Evolutionary conservation across 106 monocot species (phyloP).

Genomic region (Dendrobium chrysotoxum): DNA sequence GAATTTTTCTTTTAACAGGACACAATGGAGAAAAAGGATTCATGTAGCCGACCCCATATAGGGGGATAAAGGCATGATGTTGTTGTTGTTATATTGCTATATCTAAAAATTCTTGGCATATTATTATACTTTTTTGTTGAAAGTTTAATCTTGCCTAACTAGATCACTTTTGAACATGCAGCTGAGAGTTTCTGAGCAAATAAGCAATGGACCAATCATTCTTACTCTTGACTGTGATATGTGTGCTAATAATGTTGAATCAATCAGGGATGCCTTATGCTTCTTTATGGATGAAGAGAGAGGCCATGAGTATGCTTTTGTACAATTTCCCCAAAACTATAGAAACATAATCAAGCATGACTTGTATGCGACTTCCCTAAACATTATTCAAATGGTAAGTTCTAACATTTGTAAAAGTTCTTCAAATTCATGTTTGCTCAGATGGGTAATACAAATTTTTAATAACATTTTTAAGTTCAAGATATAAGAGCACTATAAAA

Average conservation of each 20-base stretch:
- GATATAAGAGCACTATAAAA: neutral
- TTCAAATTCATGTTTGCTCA: neutral
- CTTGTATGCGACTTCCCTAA: slow-evolving; percentile 24
- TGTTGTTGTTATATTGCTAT: no score
- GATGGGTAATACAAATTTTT: neutral
- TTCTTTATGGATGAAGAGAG: slow-evolving; percentile 44
- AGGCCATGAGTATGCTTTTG: slow-evolving; percentile 34
- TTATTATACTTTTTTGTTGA: neutral
- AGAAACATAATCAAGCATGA: slow-evolving; percentile 34
- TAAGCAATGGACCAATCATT: slow-evolving; percentile 58
- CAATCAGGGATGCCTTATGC: slow-evolving; percentile 42
- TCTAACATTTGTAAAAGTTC: neutral
- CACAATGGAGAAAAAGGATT: no score
- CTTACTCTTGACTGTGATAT: slow-evolving; percentile 79
- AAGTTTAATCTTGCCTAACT: neutral
- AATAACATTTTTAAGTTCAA: neutral
- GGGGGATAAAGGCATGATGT: no score
- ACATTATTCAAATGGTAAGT: neutral
- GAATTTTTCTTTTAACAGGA: no score
- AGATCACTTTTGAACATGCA: slow-evolving; percentile 3
- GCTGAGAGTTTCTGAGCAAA: slow-evolving; percentile 63
- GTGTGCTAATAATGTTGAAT: slow-evolving; percentile 52
- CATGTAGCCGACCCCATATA: no score
- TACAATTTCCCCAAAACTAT: slow-evolving; percentile 34
- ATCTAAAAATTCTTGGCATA: neutral